Percentiles rank a stretch among this genome's conserved stretches.
These are phyloP conservation scores for Geotrichum fermentans DNA, from an alignment of 1,139 yeast genomes.

Conservation along the genomic window DNA sequence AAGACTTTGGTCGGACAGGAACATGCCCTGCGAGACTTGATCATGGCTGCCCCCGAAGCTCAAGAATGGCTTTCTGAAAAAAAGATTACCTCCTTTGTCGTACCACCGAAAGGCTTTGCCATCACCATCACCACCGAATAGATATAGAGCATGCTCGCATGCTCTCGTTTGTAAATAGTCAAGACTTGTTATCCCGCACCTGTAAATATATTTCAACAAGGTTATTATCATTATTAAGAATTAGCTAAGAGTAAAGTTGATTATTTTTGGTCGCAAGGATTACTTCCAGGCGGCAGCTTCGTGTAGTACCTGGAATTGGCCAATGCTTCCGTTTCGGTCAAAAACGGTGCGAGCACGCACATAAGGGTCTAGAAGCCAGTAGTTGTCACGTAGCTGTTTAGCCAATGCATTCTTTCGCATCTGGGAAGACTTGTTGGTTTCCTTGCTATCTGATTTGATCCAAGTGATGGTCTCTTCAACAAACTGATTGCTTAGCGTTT, in stretches of 20 bases:
- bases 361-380: slow-evolving; percentile 62
- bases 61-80: slow-evolving; percentile 24
- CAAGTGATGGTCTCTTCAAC: slow-evolving; percentile 59
- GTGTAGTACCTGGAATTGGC: slow-evolving; percentile 16
- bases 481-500: slow-evolving; percentile 45
- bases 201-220: not conserved
- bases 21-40: slow-evolving; percentile 31
- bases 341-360: slow-evolving; percentile 62
- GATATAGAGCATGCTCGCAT: slow-evolving; percentile 3
- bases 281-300: slow-evolving; percentile 3
- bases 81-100: slow-evolving; percentile 23
- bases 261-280: not conserved
- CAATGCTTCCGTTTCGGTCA: slow-evolving; percentile 53
- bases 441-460: slow-evolving; percentile 49
- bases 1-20: slow-evolving; percentile 39
- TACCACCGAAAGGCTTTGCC: slow-evolving; percentile 26
- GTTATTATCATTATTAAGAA: not conserved
- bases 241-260: not conserved
- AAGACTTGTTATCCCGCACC: not conserved
- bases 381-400: slow-evolving; percentile 50
- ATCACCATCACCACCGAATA: slow-evolving; percentile 25
- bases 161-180: not conserved
- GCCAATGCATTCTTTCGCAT: slow-evolving; percentile 49
- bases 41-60: slow-evolving; percentile 22
- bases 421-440: slow-evolving; percentile 43